phyloP scores from a whole-genome alignment of 495 filamentous ascomycete genomes.

The Hypoxylon crocopeplum region DNA sequence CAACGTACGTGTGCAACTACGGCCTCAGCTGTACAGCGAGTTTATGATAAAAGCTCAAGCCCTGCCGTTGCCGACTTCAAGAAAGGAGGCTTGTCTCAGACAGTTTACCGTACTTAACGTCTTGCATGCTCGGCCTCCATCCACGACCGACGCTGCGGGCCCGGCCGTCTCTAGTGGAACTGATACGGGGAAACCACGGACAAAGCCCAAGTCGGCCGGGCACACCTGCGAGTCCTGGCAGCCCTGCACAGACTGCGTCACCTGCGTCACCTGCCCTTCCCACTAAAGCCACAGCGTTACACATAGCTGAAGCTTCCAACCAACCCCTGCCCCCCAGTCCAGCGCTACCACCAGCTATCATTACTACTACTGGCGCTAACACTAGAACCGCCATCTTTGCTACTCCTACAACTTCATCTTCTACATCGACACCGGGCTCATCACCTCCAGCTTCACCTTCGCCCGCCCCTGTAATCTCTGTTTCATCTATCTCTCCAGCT shows the following conservation, averaged over 20 bases:
- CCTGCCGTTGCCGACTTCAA: no score
- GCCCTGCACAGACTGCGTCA: no score
- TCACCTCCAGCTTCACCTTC: slow-evolving; percentile 42
- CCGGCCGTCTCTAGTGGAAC: slow-evolving; percentile 75
- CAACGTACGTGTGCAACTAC: no score
- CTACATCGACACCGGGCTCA: slow-evolving; percentile 33
- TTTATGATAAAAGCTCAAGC: no score
- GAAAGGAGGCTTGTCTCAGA: no score
- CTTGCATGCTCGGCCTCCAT: slow-evolving; percentile 66
- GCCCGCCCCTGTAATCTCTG: slow-evolving; percentile 39
- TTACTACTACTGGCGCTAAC: slow-evolving; percentile 39
- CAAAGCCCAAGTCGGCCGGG: slow-evolving; percentile 43
- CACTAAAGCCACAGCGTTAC: slow-evolving; percentile 45
- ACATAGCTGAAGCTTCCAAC: slow-evolving; percentile 49
- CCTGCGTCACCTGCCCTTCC: no score
- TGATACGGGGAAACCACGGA: slow-evolving; percentile 58
- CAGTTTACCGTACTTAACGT: background rate
- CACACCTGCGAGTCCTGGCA: slow-evolving; percentile 37
- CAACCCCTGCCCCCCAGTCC: slow-evolving; percentile 63
- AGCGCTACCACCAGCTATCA: slow-evolving; percentile 46
- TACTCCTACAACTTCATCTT: slow-evolving; percentile 46
- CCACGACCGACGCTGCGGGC: slow-evolving; percentile 68
- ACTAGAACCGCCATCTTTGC: slow-evolving; percentile 43
- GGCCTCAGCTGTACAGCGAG: no score
- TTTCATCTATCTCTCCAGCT: slow-evolving; percentile 42